phyloP scores from a whole-genome alignment of 2,329 filamentous ascomycete genomes.

The Orbilia javanica region DNA sequence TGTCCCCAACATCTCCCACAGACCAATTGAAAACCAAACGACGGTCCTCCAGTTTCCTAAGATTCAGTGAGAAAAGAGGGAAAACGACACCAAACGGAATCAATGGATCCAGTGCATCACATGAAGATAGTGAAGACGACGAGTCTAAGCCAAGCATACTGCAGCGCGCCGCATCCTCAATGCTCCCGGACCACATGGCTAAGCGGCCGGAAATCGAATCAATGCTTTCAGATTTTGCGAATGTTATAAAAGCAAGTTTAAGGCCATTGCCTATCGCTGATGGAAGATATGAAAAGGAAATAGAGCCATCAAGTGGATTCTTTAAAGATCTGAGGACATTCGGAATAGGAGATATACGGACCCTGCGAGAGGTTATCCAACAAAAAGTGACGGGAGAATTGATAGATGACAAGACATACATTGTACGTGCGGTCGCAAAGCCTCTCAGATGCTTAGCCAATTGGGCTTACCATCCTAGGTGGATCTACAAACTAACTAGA shows the following conservation, averaged over 20 bases:
- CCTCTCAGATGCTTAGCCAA: neutral
- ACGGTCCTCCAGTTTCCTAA: conserved; percentile 47
- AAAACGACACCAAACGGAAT: conserved; percentile 26
- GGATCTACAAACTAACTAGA: neutral
- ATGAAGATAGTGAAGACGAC: conserved; percentile 31
- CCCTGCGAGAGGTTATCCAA: conserved; percentile 73
- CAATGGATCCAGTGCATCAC: conserved; percentile 13
- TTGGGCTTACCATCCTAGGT: neutral
- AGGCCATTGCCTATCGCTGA: conserved; percentile 33
- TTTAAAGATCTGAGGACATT: conserved; percentile 51
- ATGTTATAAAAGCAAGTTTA: conserved; percentile 42
- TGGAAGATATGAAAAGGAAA: conserved; percentile 39
- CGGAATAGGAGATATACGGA: conserved; percentile 71
- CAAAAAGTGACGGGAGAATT: conserved; percentile 75
- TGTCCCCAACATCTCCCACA: conserved; percentile 6
- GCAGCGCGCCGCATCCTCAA: conserved; percentile 48
- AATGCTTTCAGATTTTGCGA: conserved; percentile 49
- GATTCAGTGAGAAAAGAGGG: conserved; percentile 43
- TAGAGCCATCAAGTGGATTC: conserved; percentile 44
- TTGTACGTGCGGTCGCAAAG: conserved; percentile 73
- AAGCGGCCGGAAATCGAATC: conserved; percentile 50
- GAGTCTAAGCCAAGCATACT: conserved; percentile 38
- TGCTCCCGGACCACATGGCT: conserved; percentile 51
- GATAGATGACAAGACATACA: conserved; percentile 80
- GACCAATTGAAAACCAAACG: conserved; percentile 27